Percentiles rank a stretch among this genome's conserved stretches.
Conservation (phyloP, 345 rosid genomes). For the Toxicodendron radicans region DNA sequence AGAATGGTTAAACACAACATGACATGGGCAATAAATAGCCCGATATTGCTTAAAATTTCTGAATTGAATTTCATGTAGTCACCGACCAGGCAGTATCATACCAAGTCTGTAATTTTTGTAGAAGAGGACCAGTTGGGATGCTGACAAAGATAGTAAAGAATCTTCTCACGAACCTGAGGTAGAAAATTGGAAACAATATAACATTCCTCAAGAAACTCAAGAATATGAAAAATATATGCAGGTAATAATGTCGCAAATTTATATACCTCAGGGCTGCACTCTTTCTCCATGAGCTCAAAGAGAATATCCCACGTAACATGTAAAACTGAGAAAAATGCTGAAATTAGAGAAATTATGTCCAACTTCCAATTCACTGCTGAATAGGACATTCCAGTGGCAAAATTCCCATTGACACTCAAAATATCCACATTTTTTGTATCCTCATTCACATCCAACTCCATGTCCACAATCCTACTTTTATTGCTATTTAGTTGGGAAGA, state of each 20-base stretch:
- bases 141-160: conserved; percentile 59
- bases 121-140: conserved; percentile 53
- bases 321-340: conserved; percentile 60
- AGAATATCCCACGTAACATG: conserved; percentile 69
- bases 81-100: conserved; percentile 33
- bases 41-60: conserved; percentile 7
- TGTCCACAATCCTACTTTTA: conserved; percentile 62
- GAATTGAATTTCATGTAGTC: conserved; percentile 12
- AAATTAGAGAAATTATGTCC: conserved; percentile 73
- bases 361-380: conserved; percentile 68
- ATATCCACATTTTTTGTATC: conserved; percentile 56
- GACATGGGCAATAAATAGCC: conserved; percentile 15
- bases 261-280: conserved; percentile 67
- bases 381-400: conserved; percentile 40
- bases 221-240: conserved; percentile 5
- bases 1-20: conserved; percentile 1
- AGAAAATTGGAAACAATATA: conserved; percentile 20
- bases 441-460: conserved; percentile 74
- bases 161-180: conserved; percentile 63
- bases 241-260: conserved; percentile 11
- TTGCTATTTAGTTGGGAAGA: conserved; percentile 23
- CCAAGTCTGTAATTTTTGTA: conserved; percentile 58
- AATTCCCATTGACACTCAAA: conserved; percentile 46
- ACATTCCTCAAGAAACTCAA: conserved; percentile 22
- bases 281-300: conserved; percentile 58